Percentiles rank a stretch among this genome's conserved stretches.
phyloP scores from a whole-genome alignment of 2,329 filamentous ascomycete genomes.

The Coniochaeta hoffmannii region DNA sequence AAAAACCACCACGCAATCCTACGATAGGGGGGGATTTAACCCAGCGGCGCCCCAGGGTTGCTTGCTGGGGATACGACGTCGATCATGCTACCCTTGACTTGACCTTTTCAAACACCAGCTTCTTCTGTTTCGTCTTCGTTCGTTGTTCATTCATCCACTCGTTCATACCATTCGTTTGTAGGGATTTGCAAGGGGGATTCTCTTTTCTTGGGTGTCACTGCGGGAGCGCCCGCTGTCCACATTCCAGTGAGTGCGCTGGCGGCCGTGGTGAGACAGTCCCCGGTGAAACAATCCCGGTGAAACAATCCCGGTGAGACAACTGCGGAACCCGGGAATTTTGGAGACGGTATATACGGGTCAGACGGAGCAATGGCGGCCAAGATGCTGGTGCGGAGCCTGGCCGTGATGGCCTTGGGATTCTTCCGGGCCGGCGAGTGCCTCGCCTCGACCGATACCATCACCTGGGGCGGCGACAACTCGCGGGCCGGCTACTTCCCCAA shows the following conservation, averaged over 20 bases:
- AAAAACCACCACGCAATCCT: not conserved
- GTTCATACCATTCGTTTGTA: not conserved
- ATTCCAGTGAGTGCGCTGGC: not conserved
- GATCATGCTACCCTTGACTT: too few species aligned
- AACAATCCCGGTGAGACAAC: too few species aligned
- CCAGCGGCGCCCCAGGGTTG: not conserved
- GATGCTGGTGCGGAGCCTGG: not conserved
- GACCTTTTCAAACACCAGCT: not conserved
- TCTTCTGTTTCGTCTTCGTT: not conserved
- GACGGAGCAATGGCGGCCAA: not conserved
- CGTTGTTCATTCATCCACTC: not conserved
- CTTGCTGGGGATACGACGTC: not conserved
- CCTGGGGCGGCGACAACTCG: conserved; percentile 51
- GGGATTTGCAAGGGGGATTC: not conserved
- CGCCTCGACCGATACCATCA: conserved; percentile 47
- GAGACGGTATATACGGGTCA: not conserved
- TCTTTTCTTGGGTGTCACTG: not conserved
- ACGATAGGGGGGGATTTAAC: not conserved
- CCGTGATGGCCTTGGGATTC: not conserved
- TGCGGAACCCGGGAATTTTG: too few species aligned
- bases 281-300: too few species aligned
- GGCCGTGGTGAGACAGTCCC: not conserved
- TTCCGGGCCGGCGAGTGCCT: conserved; percentile 12
- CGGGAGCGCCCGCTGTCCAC: not conserved
- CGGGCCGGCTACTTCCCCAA: conserved; percentile 41